Conservation (phyloP, 78 protist species). For the Guillardia theta region DNA sequence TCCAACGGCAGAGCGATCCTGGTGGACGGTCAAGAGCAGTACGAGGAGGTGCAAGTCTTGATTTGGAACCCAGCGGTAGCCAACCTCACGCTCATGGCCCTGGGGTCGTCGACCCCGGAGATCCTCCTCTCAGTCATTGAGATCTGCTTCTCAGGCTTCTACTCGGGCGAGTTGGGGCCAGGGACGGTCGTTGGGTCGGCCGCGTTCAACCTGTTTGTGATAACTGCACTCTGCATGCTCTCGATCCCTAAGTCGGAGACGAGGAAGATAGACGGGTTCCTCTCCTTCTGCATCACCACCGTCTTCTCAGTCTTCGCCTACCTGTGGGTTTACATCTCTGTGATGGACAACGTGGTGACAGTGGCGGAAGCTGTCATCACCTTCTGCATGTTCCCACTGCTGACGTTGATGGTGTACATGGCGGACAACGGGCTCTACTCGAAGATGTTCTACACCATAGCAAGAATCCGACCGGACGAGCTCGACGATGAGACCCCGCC, state of each 20-base stretch:
- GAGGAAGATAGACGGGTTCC: not conserved
- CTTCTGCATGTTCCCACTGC: not conserved
- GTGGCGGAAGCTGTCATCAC: not conserved
- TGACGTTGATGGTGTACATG: not conserved
- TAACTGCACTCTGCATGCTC: slow-evolving; percentile 43
- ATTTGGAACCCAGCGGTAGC: slow-evolving; percentile 56
- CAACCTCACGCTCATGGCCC: slow-evolving; percentile 46
- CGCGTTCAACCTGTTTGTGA: slow-evolving; percentile 43
- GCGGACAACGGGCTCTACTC: too few relatives aligned
- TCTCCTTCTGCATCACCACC: slow-evolving; percentile 17
- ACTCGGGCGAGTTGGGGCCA: not conserved
- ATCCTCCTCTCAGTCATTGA: slow-evolving; percentile 46
- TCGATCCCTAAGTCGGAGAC: not conserved
- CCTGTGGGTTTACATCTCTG: not conserved
- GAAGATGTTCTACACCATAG: too few relatives aligned
- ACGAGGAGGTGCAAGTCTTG: not conserved
- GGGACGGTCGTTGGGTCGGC: slow-evolving; percentile 27
- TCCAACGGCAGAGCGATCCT: not conserved
- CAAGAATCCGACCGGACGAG: too few relatives aligned
- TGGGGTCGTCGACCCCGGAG: slow-evolving; percentile 56
- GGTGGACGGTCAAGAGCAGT: not conserved
- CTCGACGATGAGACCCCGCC: too few relatives aligned
- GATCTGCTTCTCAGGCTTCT: not conserved
- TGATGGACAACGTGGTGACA: not conserved
- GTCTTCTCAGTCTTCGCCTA: not conserved